Conservation (phyloP, 2,329 filamentous ascomycete genomes). For the Pseudogymnoascus sp. region DNA sequence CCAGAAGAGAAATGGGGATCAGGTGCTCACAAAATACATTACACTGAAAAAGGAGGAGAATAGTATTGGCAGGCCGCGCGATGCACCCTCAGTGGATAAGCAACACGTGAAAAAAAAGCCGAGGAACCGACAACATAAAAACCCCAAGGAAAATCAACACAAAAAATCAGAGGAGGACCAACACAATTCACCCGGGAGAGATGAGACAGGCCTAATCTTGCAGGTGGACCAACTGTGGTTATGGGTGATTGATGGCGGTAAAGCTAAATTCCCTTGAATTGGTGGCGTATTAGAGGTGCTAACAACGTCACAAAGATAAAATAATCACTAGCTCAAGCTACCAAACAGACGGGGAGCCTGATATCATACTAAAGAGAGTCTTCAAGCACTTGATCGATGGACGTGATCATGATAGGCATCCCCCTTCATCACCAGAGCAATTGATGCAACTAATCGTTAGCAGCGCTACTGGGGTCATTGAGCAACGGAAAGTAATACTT, state of each 20-base stretch:
- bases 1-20: neutral
- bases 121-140: neutral
- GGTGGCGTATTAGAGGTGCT: neutral
- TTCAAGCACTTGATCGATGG: neutral
- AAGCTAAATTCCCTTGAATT: neutral
- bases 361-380: neutral
- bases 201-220: neutral
- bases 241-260: neutral
- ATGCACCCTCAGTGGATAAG: neutral
- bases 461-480: neutral
- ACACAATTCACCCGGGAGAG: neutral
- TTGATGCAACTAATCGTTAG: neutral
- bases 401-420: neutral
- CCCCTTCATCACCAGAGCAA: neutral
- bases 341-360: neutral
- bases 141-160: neutral
- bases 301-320: neutral
- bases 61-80: neutral
- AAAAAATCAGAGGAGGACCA: neutral
- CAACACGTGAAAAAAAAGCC: neutral
- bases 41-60: neutral
- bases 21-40: slow-evolving; percentile 1
- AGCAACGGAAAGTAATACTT: neutral
- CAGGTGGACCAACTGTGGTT: slow-evolving; percentile 1
- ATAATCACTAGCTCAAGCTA: slow-evolving; percentile 7